Conservation (phyloP, 768 basidiomycete species). For the Calocybe cyanea region DNA sequence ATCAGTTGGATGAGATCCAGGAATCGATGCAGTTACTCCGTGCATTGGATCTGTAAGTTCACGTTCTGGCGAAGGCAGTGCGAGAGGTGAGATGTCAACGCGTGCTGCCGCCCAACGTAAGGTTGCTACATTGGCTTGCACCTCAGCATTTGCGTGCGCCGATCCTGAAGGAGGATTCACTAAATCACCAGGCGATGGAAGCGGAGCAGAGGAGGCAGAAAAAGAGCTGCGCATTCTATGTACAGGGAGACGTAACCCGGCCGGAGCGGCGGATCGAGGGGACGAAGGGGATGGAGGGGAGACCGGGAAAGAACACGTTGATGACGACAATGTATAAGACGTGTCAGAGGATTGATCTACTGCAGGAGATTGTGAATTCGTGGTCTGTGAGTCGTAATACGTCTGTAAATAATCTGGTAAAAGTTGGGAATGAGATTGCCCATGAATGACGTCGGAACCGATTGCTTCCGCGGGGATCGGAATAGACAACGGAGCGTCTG, state of each 20-base stretch:
- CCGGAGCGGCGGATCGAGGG: constrained; percentile 14
- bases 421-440: not conserved
- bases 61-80: constrained; percentile 86
- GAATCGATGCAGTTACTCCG: constrained; percentile 61
- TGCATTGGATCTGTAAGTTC: constrained; percentile 92
- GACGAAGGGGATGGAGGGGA: constrained; percentile 11
- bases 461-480: not conserved
- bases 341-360: constrained; percentile 1
- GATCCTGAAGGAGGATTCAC: constrained; percentile 15
- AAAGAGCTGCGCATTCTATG: constrained; percentile 21
- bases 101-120: constrained; percentile 84
- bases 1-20: constrained; percentile 49
- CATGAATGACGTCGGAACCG: not conserved
- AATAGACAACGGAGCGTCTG: not conserved
- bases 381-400: not conserved
- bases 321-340: constrained; percentile 6
- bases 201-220: constrained; percentile 18
- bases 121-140: constrained; percentile 70
- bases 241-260: constrained; percentile 15
- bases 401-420: not conserved
- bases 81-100: constrained; percentile 81
- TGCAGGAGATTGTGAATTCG: not conserved
- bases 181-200: constrained; percentile 14
- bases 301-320: constrained; percentile 11
- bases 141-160: constrained; percentile 40